phyloP scores from a whole-genome alignment of 73 alveolate species.

The Stentor coeruleus region DNA sequence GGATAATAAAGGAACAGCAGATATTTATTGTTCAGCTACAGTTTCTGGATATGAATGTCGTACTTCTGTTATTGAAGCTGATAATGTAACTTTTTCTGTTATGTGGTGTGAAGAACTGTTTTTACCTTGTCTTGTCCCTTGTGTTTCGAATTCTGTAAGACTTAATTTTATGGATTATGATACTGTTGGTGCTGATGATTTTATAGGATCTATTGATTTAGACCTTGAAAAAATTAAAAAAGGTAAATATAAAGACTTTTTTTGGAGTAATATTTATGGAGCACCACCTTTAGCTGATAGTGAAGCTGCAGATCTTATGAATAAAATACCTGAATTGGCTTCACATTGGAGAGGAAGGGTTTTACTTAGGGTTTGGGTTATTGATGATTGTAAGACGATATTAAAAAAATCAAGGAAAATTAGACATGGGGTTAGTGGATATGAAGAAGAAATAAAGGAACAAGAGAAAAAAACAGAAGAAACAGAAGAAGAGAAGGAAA shows the following conservation, averaged over 20 bases:
- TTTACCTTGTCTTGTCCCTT: constrained; percentile 55
- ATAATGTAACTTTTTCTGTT: constrained; percentile 45
- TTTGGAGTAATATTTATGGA: constrained; percentile 83
- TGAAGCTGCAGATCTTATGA: constrained; percentile 67
- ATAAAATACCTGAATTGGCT: constrained; percentile 77
- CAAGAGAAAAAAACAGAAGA: constrained; percentile 49
- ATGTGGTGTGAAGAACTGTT: constrained; percentile 45
- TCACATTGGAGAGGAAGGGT: constrained; percentile 90
- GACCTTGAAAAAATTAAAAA: constrained; percentile 32
- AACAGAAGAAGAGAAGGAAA: constrained; percentile 40
- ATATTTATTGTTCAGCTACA: constrained; percentile 59
- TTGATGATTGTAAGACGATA: not conserved
- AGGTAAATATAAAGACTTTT: constrained; percentile 27
- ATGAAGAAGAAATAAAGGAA: constrained; percentile 29
- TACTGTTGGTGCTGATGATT: constrained; percentile 46
- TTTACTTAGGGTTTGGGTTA: constrained; percentile 44
- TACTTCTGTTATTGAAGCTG: constrained; percentile 52
- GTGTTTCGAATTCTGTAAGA: constrained; percentile 40
- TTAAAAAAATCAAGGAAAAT: too few species aligned
- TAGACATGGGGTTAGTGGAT: too few species aligned
- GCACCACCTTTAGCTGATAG: constrained; percentile 64
- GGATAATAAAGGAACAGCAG: constrained; percentile 67
- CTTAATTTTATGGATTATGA: constrained; percentile 53
- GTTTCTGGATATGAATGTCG: constrained; percentile 48
- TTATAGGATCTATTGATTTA: constrained; percentile 54